phyloP scores from a whole-genome alignment of 768 basidiomycete species.

The Tylopilus vinaceipallidus region DNA sequence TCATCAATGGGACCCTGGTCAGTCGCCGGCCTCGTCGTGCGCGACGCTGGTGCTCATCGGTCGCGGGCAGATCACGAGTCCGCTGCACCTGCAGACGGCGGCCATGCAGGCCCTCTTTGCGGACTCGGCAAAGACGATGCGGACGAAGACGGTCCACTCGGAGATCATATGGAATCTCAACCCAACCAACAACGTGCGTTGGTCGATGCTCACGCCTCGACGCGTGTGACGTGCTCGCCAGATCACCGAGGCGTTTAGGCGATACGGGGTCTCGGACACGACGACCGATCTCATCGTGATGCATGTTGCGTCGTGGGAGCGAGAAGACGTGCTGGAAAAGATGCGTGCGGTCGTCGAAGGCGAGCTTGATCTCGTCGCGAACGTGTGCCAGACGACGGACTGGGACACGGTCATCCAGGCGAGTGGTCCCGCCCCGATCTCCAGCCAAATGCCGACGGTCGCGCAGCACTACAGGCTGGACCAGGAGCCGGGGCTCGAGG shows the following conservation, averaged over 20 bases:
- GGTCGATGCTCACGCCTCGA: not conserved
- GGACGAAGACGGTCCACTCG: slow-evolving; percentile 87
- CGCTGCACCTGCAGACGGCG: slow-evolving; percentile 79
- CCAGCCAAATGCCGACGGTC: not conserved
- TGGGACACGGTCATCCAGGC: slow-evolving; percentile 79
- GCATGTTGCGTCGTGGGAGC: slow-evolving; percentile 48
- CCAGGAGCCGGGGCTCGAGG: slow-evolving; percentile 43
- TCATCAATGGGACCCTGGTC: slow-evolving; percentile 84
- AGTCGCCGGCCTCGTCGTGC: slow-evolving; percentile 33
- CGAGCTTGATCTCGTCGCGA: slow-evolving; percentile 44
- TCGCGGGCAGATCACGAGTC: slow-evolving; percentile 72
- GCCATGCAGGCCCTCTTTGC: slow-evolving; percentile 80
- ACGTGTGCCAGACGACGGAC: slow-evolving; percentile 54
- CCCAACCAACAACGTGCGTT: slow-evolving; percentile 78
- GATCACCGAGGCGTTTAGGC: slow-evolving; percentile 86
- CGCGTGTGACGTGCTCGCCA: slow-evolving; percentile 26
- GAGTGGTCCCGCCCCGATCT: slow-evolving; percentile 10
- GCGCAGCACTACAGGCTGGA: slow-evolving; percentile 72
- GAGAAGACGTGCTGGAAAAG: slow-evolving; percentile 42
- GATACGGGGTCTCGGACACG: slow-evolving; percentile 77
- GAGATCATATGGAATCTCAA: slow-evolving; percentile 88
- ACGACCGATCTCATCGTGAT: slow-evolving; percentile 71
- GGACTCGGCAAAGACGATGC: slow-evolving; percentile 51
- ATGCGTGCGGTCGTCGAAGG: slow-evolving; percentile 65
- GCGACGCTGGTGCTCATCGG: slow-evolving; percentile 5